Evolutionary conservation across 2,329 filamentous ascomycete species (phyloP).

Genomic region (Coniella vitis): DNA sequence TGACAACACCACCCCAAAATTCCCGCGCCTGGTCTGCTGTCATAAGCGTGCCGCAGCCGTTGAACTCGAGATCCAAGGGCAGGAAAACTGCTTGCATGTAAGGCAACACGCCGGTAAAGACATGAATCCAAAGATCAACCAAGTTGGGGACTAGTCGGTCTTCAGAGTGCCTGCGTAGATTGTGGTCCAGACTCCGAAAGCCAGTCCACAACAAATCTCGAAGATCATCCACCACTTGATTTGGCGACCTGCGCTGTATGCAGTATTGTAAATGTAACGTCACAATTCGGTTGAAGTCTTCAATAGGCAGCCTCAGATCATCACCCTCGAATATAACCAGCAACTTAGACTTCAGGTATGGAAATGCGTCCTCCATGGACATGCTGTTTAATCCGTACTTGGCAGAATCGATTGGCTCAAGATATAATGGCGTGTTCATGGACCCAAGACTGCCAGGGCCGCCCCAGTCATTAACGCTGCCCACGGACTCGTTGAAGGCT

Average conservation of each 20-base stretch:
- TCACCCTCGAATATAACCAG: conserved; percentile 76
- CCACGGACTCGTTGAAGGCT: conserved; percentile 44
- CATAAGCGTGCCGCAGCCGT: conserved; percentile 75
- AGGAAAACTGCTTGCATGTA: conserved; percentile 95
- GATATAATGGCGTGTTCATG: conserved; percentile 37
- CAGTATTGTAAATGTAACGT: conserved; percentile 71
- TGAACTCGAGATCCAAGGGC: conserved; percentile 87
- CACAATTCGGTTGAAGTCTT: conserved; percentile 79
- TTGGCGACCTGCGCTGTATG: conserved; percentile 64
- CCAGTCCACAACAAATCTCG: conserved; percentile 71
- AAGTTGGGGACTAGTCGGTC: conserved; percentile 84
- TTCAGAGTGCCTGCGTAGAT: conserved; percentile 69
- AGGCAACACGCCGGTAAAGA: conserved; percentile 82
- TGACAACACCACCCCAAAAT: conserved; percentile 74
- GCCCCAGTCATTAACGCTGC: conserved; percentile 42
- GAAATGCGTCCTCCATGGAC: conserved; percentile 74
- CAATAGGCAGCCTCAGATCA: conserved; percentile 70
- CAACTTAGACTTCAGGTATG: conserved; percentile 67
- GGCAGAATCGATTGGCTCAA: conserved; percentile 47
- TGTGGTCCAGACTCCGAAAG: conserved; percentile 80
- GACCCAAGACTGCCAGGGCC: conserved; percentile 46
- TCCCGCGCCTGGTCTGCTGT: conserved; percentile 72
- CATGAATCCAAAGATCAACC: conserved; percentile 90
- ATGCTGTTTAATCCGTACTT: conserved; percentile 64
- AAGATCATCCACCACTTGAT: conserved; percentile 68